A percentile compares a stretch with the other conserved stretches of the same genome.
Evolutionary conservation across 345 rosid species (phyloP).

Genomic region (Punica granatum): DNA sequence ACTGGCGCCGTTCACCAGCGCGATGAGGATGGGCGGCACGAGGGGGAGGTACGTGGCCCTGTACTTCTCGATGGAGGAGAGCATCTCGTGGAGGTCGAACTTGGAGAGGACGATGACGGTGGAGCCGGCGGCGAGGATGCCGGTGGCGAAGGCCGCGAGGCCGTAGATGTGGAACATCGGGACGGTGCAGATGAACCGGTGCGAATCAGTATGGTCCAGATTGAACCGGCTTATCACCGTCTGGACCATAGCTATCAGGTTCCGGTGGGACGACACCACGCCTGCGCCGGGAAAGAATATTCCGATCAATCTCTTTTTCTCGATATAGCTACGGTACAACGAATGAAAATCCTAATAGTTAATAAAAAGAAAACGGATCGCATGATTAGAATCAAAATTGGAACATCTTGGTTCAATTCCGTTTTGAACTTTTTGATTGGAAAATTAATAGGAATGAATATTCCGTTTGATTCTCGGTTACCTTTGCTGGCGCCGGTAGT

Average conservation of each 20-base stretch:
- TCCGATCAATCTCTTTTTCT: too few relatives aligned
- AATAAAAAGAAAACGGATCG: too few relatives aligned
- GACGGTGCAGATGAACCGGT: conserved; percentile 61
- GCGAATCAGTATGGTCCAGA: conserved; percentile 22
- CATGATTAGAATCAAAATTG: too few relatives aligned
- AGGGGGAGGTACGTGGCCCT: conserved; percentile 52
- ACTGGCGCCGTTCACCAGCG: conserved; percentile 49
- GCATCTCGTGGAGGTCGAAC: conserved; percentile 65
- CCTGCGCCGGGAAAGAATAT: neutral
- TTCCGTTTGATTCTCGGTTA: neutral
- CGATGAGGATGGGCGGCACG: conserved; percentile 53
- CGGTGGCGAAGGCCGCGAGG: conserved; percentile 54
- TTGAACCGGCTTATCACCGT: conserved; percentile 25
- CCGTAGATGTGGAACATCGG: conserved; percentile 94
- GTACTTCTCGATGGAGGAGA: conserved; percentile 47
- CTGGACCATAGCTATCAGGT: conserved; percentile 59
- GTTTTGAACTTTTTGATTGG: too few relatives aligned
- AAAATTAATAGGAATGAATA: too few relatives aligned
- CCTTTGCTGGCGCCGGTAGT: conserved; percentile 92
- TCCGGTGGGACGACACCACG: conserved; percentile 65
- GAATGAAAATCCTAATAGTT: too few relatives aligned
- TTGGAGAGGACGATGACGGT: conserved; percentile 60
- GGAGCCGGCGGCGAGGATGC: conserved; percentile 57
- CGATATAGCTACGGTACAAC: too few relatives aligned
- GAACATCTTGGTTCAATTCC: neutral